Conservation (phyloP, 2,329 filamentous ascomycete species). For the Fusarium palustre region DNA sequence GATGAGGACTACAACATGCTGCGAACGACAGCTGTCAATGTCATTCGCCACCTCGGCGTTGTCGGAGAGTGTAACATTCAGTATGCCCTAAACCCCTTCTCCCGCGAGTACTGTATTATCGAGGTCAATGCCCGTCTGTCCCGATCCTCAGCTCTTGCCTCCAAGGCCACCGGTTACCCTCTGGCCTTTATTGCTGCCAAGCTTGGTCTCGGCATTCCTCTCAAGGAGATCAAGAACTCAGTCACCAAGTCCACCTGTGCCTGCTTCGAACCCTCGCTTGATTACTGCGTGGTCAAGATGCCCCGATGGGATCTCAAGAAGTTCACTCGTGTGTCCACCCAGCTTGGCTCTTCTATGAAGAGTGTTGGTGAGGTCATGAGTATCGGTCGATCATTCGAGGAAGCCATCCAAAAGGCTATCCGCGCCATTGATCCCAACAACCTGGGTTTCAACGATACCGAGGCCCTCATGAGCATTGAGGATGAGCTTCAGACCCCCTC, state of each 20-base stretch:
- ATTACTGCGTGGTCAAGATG: constrained; percentile 99
- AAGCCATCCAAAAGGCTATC: constrained; percentile 98
- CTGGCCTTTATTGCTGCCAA: constrained; percentile 97
- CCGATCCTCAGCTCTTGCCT: constrained; percentile 92
- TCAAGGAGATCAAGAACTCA: constrained; percentile 96
- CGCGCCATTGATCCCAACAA: constrained; percentile 95
- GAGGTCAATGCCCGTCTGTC: constrained; percentile 98
- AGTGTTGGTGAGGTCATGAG: constrained; percentile 99
- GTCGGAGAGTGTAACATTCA: constrained; percentile 99
- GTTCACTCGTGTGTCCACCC: constrained; percentile 95
- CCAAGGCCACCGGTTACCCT: constrained; percentile 96
- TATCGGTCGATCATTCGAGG: constrained; percentile 95
- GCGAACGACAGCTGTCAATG: constrained; percentile 94
- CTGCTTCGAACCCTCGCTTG: constrained; percentile 97
- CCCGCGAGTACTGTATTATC: constrained; percentile 97
- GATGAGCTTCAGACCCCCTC: constrained; percentile 97
- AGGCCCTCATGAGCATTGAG: constrained; percentile 94
- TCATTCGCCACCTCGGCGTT: constrained; percentile 95
- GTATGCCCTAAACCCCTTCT: constrained; percentile 95
- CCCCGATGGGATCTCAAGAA: constrained; percentile 99
- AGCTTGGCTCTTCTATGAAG: constrained; percentile 99
- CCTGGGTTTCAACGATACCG: constrained; percentile 91
- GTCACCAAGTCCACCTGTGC: constrained; percentile 96
- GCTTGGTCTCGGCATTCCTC: constrained; percentile 90
- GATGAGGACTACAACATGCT: constrained; percentile 99